Evolutionary conservation across 202 grass and related monocot species (phyloP), one percentile per base, ranked within the genome.

Genomic region (Elaeis oleifera): DNA sequence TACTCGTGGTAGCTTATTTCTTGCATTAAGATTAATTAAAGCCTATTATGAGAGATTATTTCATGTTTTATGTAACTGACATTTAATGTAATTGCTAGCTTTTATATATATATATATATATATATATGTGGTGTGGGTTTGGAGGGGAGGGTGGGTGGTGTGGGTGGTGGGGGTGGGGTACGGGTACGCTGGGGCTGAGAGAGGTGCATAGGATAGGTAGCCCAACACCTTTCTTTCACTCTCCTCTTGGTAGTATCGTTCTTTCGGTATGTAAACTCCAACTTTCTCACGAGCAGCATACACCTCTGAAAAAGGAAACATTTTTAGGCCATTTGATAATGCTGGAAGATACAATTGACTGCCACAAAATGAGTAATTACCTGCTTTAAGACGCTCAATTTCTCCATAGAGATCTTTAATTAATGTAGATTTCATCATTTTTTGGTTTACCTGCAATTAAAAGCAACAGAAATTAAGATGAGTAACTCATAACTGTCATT

Each of bases 201-300:
- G 9, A 44, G 11, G 11, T 13, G 36, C 9, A 44, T 44, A 44
- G 36, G 2, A 44, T 13, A 44, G 36, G 8, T 44, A 14, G 36
- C 9, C 36, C 13, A 28, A n/a, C 86, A 99, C 94, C 94, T 99
- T 99, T 72, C 85, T 75, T 54, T 99, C 88, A 61, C 70, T 85
- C 73, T 99, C 88, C 65, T 99, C 88, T 51, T 77, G 80, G 52
- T 89, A 76, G 49, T 99, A 99, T 76, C 94, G 81, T 16, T 99
- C 94, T 63, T 94, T 99, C 11, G 94, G 94, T 50, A 99, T 99
- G 65, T 99, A 99, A 16, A 99, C 94, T 52, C 94, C 94, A 65
- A 84, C 82, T 58, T 99, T 99, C 76, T 99, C 94, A 7, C 94
- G 78, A 48, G 94, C 78, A 84, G 94, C 88, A 82, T 99, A 94